Evolutionary conservation across 768 basidiomycete species (phyloP), one percentile per base, ranked within the genome.

Genomic region (Russula emetica): DNA sequence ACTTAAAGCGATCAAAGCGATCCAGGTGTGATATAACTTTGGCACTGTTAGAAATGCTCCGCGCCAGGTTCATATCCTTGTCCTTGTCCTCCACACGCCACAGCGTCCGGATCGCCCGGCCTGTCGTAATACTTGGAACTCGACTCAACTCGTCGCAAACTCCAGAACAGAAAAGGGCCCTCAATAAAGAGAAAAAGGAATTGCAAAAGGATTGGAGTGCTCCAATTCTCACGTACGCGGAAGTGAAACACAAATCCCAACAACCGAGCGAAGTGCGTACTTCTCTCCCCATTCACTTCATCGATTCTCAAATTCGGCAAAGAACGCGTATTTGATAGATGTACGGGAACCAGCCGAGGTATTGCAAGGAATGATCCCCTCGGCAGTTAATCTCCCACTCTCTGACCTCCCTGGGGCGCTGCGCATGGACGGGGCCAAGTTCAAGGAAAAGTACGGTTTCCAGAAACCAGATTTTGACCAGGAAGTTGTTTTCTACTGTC

Each of bases 281-380:
- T 10, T 4, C 32, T 38, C 60, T 49, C 14, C n/a, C 16, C 6
- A 30, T 38, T 57, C 60, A 75, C 32, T 72, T 14, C 13, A 30
- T 40, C 67, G 38, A n/a, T 44, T 60, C 60, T 22, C 47, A 44
- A 62, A 69, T 61, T 54, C 38, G 34, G 38, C 26, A 0, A 65
- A 92, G 90, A 79, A 87, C 64, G 78, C 82, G 5, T 90, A 85
- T 71, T 72, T 92, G 51, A 85, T 92, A 69, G 94, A 96, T 70
- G 95, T 98, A n/a, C 86, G 96, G 28, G 81, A 83, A 69, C 79
- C 78, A 7, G 76, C 78, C 60, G 82, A 83, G 68, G 78, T 81
- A 38, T 72, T 76, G 3, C 77, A 79, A 64, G 82, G 82, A 14
- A 74, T 75, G 50, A 82, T 83, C 66, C 82, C 82, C 6, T 79